Base-by-base conservation (phyloP, 2,329 filamentous ascomycete species). In the Penicillium concentricum region DNA sequence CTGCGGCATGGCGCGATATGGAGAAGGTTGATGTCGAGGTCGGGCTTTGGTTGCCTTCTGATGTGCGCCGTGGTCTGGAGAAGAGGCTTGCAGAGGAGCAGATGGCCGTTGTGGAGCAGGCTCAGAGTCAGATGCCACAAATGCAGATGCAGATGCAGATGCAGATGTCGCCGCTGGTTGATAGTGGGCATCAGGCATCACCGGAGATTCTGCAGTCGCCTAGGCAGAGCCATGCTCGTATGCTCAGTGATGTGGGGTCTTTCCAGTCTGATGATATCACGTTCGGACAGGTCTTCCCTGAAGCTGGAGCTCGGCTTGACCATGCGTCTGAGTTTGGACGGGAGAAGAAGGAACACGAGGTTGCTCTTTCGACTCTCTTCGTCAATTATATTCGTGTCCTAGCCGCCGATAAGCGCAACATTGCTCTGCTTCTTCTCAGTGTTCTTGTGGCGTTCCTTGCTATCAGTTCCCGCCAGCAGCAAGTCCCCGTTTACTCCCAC, bases 11-110 rank as follows among this genome's bases (percentile, higher is more conserved):
- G 93, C 89, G 86, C 65, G 93, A 97, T 74, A 99, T 99, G 94
- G 94, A 99, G 76, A 85, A 93, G n/a, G 91, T 97, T 0, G 94
- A 99, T 69, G 90, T 96, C 1, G 93, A 97, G 74, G 85, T 99
- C 51, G 85, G 90, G 66, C 89, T 94, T 3, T 84, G 81, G 79
- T 76, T 87, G 26, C 79, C 80, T 2, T 79, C 82, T 3, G 78
- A 81, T 10, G 63, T 84, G 10, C 76, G 80, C 38, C 77, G 78
- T 45, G 76, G 76, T 20, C 61, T 87, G 24, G 82, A 85, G 57
- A 68, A 68, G 38, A 67, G 70, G 57, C 67, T 76, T 30, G 59
- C 72, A 10, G 73, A 80, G 34, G 78, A 81, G 47, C 75, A 78
- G 54, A 59, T 62, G 18, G 58, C 62, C 28, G 55, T 60, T 15